phyloP scores from a whole-genome alignment of 106 monocot genomes.

The Dendrobium nobile region DNA sequence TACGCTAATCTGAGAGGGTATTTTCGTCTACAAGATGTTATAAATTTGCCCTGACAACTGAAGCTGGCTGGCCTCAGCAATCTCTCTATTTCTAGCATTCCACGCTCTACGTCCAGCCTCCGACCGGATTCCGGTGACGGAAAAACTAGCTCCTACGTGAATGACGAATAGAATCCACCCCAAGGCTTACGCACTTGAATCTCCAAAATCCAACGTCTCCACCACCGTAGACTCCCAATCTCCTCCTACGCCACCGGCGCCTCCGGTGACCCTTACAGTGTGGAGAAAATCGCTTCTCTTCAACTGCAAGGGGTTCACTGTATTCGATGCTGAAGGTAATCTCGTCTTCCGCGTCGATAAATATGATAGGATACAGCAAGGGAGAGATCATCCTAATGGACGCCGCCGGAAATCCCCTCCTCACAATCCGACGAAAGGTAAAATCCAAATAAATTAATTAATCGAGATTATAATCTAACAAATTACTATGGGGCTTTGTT shows the following conservation, averaged over 20 bases:
- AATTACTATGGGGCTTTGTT: neutral
- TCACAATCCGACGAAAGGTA: conserved; percentile 17
- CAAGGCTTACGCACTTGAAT: neutral
- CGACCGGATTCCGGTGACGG: too few relatives aligned
- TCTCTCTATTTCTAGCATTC: neutral
- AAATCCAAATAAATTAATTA: neutral
- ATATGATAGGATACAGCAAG: conserved; percentile 2
- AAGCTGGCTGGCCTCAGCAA: too few relatives aligned
- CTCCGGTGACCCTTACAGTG: conserved; percentile 10
- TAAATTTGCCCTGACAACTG: neutral
- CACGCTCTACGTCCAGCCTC: neutral
- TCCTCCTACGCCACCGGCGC: neutral
- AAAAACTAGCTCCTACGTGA: neutral
- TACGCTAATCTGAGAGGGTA: neutral
- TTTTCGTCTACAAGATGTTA: neutral
- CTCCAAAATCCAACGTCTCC: neutral
- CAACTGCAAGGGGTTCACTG: conserved; percentile 21
- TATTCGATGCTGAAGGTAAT: conserved; percentile 10
- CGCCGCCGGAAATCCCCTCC: conserved; percentile 6
- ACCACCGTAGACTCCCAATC: too few relatives aligned
- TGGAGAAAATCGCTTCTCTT: conserved; percentile 24
- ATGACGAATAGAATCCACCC: conserved; percentile 9
- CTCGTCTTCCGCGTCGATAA: conserved; percentile 20
- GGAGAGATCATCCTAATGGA: conserved; percentile 22
- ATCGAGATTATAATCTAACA: neutral